Evolutionary conservation across 768 basidiomycete genomes (phyloP).

Genomic region (Tricholoma bakamatsutake): DNA sequence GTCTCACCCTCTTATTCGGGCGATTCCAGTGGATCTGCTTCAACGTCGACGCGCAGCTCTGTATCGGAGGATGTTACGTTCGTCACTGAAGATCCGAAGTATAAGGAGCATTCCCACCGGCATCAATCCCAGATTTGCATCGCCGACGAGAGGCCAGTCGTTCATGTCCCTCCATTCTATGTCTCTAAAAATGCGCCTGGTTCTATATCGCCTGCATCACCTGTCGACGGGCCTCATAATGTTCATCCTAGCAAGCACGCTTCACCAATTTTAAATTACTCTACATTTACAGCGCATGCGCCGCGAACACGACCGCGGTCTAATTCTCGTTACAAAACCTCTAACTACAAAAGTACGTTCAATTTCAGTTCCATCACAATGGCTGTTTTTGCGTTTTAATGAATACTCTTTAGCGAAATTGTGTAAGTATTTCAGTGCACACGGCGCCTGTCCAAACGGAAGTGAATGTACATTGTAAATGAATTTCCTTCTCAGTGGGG

Average conservation of each 20-base stretch:
- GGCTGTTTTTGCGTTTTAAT: not conserved
- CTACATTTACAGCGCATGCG: not conserved
- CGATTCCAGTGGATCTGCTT: slow-evolving; percentile 8
- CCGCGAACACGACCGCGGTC: slow-evolving; percentile 19
- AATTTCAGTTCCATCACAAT: not conserved
- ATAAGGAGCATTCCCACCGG: slow-evolving; percentile 32
- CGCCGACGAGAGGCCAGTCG: slow-evolving; percentile 24
- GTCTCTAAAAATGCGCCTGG: slow-evolving; percentile 4
- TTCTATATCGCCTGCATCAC: slow-evolving; percentile 10
- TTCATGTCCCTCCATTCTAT: slow-evolving; percentile 30
- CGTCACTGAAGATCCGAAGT: slow-evolving; percentile 35
- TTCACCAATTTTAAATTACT: slow-evolving; percentile 7
- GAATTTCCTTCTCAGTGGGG: not conserved
- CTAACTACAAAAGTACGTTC: slow-evolving; percentile 39
- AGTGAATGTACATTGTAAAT: slow-evolving; percentile 56
- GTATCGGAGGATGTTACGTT: slow-evolving; percentile 26
- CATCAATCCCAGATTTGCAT: slow-evolving; percentile 35
- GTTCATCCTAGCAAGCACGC: slow-evolving; percentile 8
- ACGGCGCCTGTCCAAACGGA: slow-evolving; percentile 46
- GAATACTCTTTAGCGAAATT: slow-evolving; percentile 42
- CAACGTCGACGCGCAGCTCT: slow-evolving; percentile 15
- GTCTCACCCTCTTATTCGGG: slow-evolving; percentile 8
- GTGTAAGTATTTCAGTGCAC: slow-evolving; percentile 48
- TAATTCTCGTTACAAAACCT: slow-evolving; percentile 25
- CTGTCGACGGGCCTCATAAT: slow-evolving; percentile 14